Base-by-base conservation (phyloP, 345 rosid genomes). In the Anastatica hierochuntica region DNA sequence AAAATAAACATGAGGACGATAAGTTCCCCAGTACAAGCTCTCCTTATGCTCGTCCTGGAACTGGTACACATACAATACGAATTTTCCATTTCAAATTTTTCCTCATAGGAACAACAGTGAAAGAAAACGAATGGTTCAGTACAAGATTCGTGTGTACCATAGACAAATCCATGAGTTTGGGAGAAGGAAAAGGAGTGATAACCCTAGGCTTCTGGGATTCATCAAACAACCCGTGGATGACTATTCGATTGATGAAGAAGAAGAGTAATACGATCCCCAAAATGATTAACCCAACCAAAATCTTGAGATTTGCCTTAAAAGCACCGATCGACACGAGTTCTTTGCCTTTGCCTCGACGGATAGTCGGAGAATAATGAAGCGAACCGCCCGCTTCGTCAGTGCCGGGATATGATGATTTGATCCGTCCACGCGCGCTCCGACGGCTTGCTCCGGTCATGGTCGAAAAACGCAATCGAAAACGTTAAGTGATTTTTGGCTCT, bases 21-120 rank as follows among this genome's bases (percentile, higher is more conserved):
- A 92, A 3, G 95, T 85, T 68, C 88, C 98, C 98, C 98, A 81
- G 46, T 92, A 81, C 58, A 92, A 78, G 78, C 90, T 79, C 80
- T 88, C 85, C 51, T 63, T 79, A 19, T 92, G 96, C 52, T 83
- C 90, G 0, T 95, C 95, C 47, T 88, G 94, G 68, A 88, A 92
- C 96, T 92, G 52, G 2, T n/a, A 39, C 23, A 62, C 8, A 47
- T 0, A 47, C 49, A 31, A 45, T 12, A 15, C 23, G 1, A 56
- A 47, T 9, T 20, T 36, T 45, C 19, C 49, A 29, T 49, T 26
- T 23, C 45, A 60, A 7, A 29, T 55, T 27, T 18, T 36, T 17
- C 5, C 5, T 21, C 24, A 29, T 8, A 29, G 6, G 23, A 30
- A 37, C 23, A 57, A 43, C 12, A 53, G 14, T 15, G 8, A 20